phyloP scores from a whole-genome alignment of 306 rosid species.

The Vicia villosa region DNA sequence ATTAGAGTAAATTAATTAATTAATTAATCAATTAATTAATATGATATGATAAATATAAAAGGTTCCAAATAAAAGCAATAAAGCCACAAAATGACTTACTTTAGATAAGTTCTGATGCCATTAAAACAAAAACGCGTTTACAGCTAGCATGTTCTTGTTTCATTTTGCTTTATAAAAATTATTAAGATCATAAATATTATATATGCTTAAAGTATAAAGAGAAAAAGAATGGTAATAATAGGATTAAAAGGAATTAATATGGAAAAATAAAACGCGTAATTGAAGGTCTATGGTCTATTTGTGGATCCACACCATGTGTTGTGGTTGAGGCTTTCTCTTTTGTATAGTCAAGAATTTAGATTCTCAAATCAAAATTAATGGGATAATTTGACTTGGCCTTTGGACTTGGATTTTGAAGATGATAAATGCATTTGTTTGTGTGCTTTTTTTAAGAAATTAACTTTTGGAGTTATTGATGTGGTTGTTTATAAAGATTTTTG shows the following conservation, averaged over 20 bases:
- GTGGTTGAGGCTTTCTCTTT: conserved; percentile 1
- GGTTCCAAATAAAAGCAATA: conserved; percentile 41
- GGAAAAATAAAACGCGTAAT: conserved; percentile 29
- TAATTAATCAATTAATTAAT: neutral
- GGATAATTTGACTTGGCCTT: conserved; percentile 29
- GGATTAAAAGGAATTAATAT: neutral
- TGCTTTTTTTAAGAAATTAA: neutral
- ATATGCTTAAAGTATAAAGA: conserved; percentile 21
- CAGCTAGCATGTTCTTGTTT: conserved; percentile 46
- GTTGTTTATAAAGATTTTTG: conserved; percentile 25
- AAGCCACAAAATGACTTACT: conserved; percentile 41
- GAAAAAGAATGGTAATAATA: neutral
- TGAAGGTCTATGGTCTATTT: conserved; percentile 19
- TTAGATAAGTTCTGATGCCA: conserved; percentile 20
- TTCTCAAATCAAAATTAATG: conserved; percentile 11
- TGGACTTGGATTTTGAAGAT: conserved; percentile 9
- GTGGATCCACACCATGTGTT: conserved; percentile 17
- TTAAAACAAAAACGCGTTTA: conserved; percentile 55
- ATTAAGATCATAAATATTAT: conserved; percentile 7
- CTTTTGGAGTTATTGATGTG: neutral
- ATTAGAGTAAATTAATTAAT: neutral
- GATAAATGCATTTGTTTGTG: neutral
- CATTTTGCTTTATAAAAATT: conserved; percentile 34
- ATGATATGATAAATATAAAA: conserved; percentile 17
- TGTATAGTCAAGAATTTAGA: conserved; percentile 4